A percentile compares a stretch with the other conserved stretches of the same genome.
phyloP scores from a whole-genome alignment of 345 rosid species.

The sweet orange (Citrus sinensis) region DVS_A1.0 CM039169.1:30105001-30105500 shows the following conservation, averaged over 20 bases:
- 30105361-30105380: neutral
- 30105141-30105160: neutral
- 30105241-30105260: slow-evolving; percentile 73
- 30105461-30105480: neutral
- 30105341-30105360: neutral
- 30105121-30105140: neutral
- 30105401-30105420: neutral
- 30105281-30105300: slow-evolving; percentile 98
- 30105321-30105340: slow-evolving; percentile 62
- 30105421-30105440: neutral
- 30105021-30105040: neutral
- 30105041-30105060: neutral
- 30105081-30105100: neutral
- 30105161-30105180: neutral
- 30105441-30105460: neutral
- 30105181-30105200: slow-evolving; percentile 48
- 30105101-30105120: neutral
- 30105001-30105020: neutral
- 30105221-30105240: slow-evolving; percentile 63
- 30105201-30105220: slow-evolving; percentile 99
- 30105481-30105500: neutral
- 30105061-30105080: neutral
- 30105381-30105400: neutral
- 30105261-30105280: slow-evolving; percentile 89
- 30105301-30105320: slow-evolving; percentile 87